These are phyloP conservation scores for Penicillium digitatum DNA, from an alignment of 2,329 filamentous ascomycete species.

Conservation along the genomic window DNA sequence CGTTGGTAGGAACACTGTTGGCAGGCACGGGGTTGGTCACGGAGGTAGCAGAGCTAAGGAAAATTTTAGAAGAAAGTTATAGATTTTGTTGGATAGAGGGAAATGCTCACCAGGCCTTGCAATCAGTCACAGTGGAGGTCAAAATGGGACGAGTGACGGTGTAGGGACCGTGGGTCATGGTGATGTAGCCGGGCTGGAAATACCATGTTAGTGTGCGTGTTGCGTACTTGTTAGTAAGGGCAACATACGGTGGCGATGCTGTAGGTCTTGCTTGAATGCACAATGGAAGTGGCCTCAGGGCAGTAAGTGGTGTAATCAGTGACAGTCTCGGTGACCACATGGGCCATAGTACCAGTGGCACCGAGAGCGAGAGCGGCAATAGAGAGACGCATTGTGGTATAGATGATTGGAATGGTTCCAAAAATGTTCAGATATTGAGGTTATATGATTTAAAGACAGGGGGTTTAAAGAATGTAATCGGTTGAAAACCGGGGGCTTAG, in stretches of 20 bases:
- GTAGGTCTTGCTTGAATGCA: slow-evolving; percentile 63
- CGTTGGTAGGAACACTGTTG: slow-evolving; percentile 17
- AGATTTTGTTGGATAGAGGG: not conserved
- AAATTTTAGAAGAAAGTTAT: slow-evolving; percentile 7
- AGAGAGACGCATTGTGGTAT: slow-evolving; percentile 51
- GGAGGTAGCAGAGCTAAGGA: slow-evolving; percentile 20
- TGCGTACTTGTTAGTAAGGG: not conserved
- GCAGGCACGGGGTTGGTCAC: slow-evolving; percentile 18
- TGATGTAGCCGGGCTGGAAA: slow-evolving; percentile 60
- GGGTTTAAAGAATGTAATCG: slow-evolving; percentile 25
- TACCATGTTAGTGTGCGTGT: not conserved
- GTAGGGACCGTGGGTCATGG: slow-evolving; percentile 70
- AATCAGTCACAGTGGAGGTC: slow-evolving; percentile 52
- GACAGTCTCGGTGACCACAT: slow-evolving; percentile 60
- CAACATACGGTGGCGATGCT: slow-evolving; percentile 59
- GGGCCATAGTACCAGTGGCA: slow-evolving; percentile 39
- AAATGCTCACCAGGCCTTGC: slow-evolving; percentile 39
- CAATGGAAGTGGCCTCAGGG: slow-evolving; percentile 62
- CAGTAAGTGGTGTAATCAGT: slow-evolving; percentile 68
- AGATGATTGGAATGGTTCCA: slow-evolving; percentile 4
- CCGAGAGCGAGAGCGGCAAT: slow-evolving; percentile 40
- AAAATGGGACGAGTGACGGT: slow-evolving; percentile 54
- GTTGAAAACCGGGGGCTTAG: slow-evolving; percentile 18
- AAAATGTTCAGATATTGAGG: slow-evolving; percentile 10
- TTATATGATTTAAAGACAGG: slow-evolving; percentile 5